These are phyloP conservation scores for Allomyces arbusculus DNA, from an alignment of 192 early-diverging fungal species.

Conservation along the genomic window DNA sequence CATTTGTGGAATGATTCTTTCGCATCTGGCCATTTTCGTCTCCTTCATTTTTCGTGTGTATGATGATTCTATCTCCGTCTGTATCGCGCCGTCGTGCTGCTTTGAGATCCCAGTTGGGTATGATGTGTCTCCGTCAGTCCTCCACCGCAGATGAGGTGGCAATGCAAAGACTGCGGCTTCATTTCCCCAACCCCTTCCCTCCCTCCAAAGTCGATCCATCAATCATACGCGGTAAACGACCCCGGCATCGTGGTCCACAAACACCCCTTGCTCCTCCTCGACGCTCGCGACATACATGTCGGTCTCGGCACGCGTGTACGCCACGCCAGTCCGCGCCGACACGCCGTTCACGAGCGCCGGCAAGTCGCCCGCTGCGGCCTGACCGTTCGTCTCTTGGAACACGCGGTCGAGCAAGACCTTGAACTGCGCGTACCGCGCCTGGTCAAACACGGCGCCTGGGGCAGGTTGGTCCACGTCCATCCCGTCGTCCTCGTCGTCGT, in stretches of 20 bases:
- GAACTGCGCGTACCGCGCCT: neutral
- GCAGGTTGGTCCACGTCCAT: slow-evolving; percentile 5
- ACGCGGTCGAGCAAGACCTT: neutral
- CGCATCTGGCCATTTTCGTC: too few relatives aligned
- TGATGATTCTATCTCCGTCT: too few relatives aligned
- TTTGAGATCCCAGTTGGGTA: too few relatives aligned
- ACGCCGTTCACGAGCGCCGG: neutral
- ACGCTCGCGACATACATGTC: neutral
- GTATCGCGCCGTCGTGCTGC: too few relatives aligned
- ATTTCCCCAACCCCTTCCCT: too few relatives aligned
- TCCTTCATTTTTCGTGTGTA: too few relatives aligned
- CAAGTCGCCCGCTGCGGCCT: neutral
- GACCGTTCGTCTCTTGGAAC: neutral
- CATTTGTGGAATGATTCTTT: too few relatives aligned
- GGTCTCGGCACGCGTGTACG: neutral
- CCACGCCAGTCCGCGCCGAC: neutral
- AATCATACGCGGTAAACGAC: neutral
- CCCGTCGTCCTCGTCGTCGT: slow-evolving; percentile 10
- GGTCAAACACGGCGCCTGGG: neutral
- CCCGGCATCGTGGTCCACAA: neutral
- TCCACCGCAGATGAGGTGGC: too few relatives aligned
- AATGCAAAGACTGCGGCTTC: too few relatives aligned
- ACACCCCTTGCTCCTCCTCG: neutral
- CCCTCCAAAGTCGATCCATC: too few relatives aligned
- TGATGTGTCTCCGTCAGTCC: too few relatives aligned